Conservation (phyloP, 116 monocot genomes). For the Phalaenopsis hybrid region DNA sequence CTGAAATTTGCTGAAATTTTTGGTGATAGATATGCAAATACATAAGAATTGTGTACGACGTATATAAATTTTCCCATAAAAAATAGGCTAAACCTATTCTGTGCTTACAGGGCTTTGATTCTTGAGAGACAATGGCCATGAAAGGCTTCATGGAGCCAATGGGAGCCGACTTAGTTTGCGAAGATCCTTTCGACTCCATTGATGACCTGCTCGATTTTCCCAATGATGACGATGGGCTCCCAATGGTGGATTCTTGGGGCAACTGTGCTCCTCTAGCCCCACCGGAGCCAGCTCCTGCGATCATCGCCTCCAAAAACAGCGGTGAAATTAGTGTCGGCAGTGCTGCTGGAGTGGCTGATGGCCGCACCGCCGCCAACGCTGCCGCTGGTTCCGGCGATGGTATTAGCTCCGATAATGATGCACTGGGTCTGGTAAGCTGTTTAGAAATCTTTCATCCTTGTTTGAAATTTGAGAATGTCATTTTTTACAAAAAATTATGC, state of each 20-base stretch:
- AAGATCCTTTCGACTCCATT: conserved; percentile 31
- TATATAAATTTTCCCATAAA: background rate
- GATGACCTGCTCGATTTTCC: conserved; percentile 38
- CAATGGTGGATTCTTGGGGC: conserved; percentile 7
- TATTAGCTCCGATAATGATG: conserved; percentile 9
- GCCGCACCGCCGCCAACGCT: background rate
- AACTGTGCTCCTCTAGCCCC: background rate
- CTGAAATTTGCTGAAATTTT: background rate
- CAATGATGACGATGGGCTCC: conserved; percentile 25
- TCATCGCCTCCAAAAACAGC: background rate
- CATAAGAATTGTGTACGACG: too few relatives aligned
- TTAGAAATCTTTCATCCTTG: background rate
- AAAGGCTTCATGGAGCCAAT: conserved; percentile 8
- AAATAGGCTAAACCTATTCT: background rate
- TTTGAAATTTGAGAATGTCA: background rate
- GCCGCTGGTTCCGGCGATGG: background rate
- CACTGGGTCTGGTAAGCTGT: background rate
- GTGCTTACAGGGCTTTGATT: conserved; percentile 1
- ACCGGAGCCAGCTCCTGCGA: background rate
- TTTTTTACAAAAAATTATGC: background rate
- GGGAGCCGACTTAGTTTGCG: conserved; percentile 6
- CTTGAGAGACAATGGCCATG: conserved; percentile 4
- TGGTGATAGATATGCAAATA: too few relatives aligned
- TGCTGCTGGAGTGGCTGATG: background rate
- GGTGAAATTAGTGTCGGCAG: background rate